These are phyloP conservation scores for Nakazawaea siamensis DNA, from an alignment of 805 yeast species.

Conservation along the genomic window DNA sequence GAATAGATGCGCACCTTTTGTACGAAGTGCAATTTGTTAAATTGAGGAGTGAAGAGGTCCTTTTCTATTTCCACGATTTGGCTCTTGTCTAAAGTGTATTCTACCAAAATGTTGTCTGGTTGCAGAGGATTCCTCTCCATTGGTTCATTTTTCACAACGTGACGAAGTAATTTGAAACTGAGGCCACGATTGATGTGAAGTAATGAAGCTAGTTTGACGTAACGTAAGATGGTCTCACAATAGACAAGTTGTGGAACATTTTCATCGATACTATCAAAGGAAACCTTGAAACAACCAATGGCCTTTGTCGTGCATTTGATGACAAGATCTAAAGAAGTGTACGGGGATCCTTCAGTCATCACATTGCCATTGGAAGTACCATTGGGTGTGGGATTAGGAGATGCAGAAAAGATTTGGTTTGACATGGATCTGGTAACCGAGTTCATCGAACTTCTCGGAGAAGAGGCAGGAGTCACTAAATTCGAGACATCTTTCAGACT, in stretches of 20 bases:
- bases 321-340: slow-evolving; percentile 23
- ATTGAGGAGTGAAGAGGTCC: slow-evolving; percentile 34
- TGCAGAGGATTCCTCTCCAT: slow-evolving; percentile 1
- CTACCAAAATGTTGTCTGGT: slow-evolving; percentile 4
- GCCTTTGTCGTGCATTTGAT: slow-evolving; percentile 29
- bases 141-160: slow-evolving; percentile 33
- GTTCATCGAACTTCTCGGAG: slow-evolving; percentile 42
- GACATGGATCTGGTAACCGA: slow-evolving; percentile 12
- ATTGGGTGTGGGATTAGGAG: background rate
- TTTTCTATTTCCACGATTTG: slow-evolving; percentile 45
- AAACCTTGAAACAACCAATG: slow-evolving; percentile 36
- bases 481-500: background rate
- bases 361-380: background rate
- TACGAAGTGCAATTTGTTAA: slow-evolving; percentile 34
- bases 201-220: slow-evolving; percentile 49
- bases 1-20: slow-evolving; percentile 59
- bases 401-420: slow-evolving; percentile 7
- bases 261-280: slow-evolving; percentile 57
- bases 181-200: slow-evolving; percentile 42
- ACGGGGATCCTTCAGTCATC: slow-evolving; percentile 4
- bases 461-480: slow-evolving; percentile 24
- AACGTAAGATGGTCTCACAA: slow-evolving; percentile 62
- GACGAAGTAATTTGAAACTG: slow-evolving; percentile 29
- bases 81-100: slow-evolving; percentile 14
- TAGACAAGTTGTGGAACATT: slow-evolving; percentile 76